These are phyloP conservation scores for Biancaea sappan DNA, from an alignment of 306 rosid species.

Conservation along the genomic window DNA sequence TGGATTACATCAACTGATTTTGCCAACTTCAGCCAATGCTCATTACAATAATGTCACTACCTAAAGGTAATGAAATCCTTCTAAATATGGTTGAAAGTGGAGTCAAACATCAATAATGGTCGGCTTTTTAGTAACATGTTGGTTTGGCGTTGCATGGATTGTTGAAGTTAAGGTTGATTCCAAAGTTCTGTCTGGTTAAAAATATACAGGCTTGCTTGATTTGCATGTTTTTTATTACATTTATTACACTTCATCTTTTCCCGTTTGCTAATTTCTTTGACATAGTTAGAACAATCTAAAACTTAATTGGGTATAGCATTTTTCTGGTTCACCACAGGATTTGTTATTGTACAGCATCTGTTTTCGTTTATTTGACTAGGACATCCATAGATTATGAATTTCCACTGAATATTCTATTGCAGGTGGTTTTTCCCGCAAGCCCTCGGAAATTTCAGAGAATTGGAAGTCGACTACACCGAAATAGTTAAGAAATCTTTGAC, in stretches of 20 bases:
- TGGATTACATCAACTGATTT: background rate
- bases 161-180: background rate
- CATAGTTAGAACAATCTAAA: background rate
- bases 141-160: background rate
- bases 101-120: background rate
- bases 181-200: background rate
- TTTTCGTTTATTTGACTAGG: conserved; percentile 17
- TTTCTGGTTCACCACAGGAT: conserved; percentile 15
- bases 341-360: background rate
- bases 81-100: conserved; percentile 3
- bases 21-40: background rate
- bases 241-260: background rate
- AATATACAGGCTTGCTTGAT: background rate
- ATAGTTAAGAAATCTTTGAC: conserved; percentile 33
- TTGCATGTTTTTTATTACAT: background rate
- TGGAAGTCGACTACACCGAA: conserved; percentile 52
- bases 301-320: conserved; percentile 3
- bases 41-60: conserved; percentile 5
- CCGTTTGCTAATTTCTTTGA: conserved; percentile 13
- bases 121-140: background rate
- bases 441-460: conserved; percentile 46
- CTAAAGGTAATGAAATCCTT: background rate
- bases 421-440: conserved; percentile 66
- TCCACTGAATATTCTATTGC: conserved; percentile 39
- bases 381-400: conserved; percentile 11